A percentile compares a stretch with the other conserved stretches of the same genome.
Conservation (phyloP, 495 filamentous ascomycete species). For the Wilcoxina mikolae region DNA sequence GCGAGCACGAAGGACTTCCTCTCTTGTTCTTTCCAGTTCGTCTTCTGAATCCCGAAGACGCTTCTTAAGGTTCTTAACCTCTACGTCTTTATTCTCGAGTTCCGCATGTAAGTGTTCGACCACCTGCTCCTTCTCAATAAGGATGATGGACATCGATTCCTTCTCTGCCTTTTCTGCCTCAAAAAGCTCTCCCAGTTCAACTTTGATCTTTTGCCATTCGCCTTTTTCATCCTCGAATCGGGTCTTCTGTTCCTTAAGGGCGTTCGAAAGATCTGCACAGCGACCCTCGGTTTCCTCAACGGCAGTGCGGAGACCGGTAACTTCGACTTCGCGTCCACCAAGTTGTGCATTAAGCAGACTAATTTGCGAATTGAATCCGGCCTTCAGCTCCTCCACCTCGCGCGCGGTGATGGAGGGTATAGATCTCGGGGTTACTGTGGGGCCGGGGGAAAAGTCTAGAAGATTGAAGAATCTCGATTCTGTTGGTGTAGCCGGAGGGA, state of each 20-base stretch:
- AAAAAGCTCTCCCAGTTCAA: slow-evolving; percentile 55
- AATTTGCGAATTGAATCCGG: slow-evolving; percentile 73
- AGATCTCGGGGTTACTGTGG: slow-evolving; percentile 75
- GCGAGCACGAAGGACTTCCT: slow-evolving; percentile 1
- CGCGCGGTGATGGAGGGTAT: slow-evolving; percentile 81
- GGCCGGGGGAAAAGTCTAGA: slow-evolving; percentile 86
- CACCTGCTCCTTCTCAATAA: slow-evolving; percentile 57
- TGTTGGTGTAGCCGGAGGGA: slow-evolving; percentile 34
- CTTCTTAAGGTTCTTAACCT: slow-evolving; percentile 30
- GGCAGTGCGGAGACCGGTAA: slow-evolving; percentile 65
- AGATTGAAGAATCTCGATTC: slow-evolving; percentile 44
- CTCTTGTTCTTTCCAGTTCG: slow-evolving; percentile 1
- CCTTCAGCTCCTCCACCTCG: slow-evolving; percentile 84
- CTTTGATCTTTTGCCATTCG: slow-evolving; percentile 66
- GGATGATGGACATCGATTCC: slow-evolving; percentile 61
- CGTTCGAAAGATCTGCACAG: slow-evolving; percentile 17
- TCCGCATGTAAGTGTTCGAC: slow-evolving; percentile 42
- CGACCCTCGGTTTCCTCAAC: slow-evolving; percentile 61
- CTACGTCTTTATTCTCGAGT: slow-evolving; percentile 52
- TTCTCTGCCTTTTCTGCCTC: slow-evolving; percentile 56
- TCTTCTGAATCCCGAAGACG: slow-evolving; percentile 6
- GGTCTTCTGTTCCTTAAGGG: slow-evolving; percentile 40
- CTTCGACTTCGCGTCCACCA: slow-evolving; percentile 80
- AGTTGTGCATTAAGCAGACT: slow-evolving; percentile 77
- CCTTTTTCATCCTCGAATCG: slow-evolving; percentile 59